Conservation (phyloP, 1,139 yeast genomes). For the Meyerozyma carpophila region DNA sequence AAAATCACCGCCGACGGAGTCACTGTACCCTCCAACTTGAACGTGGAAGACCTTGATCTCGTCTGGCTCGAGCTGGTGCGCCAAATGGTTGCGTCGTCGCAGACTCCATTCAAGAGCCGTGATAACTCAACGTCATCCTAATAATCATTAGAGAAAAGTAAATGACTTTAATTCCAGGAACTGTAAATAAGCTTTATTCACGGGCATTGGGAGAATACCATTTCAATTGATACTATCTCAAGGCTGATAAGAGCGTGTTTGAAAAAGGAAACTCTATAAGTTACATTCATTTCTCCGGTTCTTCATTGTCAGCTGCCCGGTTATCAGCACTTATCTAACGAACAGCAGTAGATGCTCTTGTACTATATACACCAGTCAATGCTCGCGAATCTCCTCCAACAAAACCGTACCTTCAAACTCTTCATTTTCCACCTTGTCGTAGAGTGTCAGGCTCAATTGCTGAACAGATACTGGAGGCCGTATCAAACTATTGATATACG, state of each 20-base stretch:
- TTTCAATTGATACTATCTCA: too few species aligned
- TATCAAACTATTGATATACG: conserved; percentile 39
- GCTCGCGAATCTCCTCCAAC: conserved; percentile 38
- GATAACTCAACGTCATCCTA: too few species aligned
- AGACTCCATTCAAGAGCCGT: too few species aligned
- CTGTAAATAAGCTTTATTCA: too few species aligned
- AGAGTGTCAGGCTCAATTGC: conserved; percentile 56
- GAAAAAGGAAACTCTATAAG: too few species aligned
- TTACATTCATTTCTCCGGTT: too few species aligned
- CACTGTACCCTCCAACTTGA: conserved; percentile 19
- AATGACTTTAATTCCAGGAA: too few species aligned
- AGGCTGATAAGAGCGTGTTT: too few species aligned
- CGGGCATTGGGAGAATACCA: too few species aligned
- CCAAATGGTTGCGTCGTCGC: conserved; percentile 5
- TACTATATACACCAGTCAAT: neutral
- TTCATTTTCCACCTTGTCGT: conserved; percentile 49
- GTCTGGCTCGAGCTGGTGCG: conserved; percentile 24
- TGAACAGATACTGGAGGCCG: conserved; percentile 69
- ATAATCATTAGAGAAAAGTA: too few species aligned
- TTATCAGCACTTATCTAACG: too few species aligned
- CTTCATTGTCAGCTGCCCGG: neutral
- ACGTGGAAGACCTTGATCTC: conserved; percentile 21
- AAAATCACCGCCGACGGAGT: conserved; percentile 16
- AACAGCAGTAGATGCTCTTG: too few species aligned
- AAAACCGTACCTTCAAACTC: conserved; percentile 53